Evolutionary conservation across 1,284 basidiomycete species (phyloP), one percentile per base, ranked within the genome.

Genomic region (Cystobasidium slooffiae): DNA sequence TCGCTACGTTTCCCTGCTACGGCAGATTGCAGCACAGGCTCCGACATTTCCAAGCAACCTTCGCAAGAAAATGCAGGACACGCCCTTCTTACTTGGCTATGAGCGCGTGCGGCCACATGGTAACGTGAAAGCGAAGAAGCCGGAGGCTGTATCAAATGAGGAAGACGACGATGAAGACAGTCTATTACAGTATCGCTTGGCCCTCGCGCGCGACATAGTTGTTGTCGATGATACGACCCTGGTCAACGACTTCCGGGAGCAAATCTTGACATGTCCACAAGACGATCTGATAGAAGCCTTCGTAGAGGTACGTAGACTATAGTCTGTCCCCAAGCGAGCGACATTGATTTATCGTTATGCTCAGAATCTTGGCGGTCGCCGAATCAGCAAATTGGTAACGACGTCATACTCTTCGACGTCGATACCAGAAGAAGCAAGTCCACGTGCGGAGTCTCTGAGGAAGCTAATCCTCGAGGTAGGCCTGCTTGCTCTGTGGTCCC

Each of bases 201-300:
- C 80, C 47, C 73, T 78, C n/a, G 80, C 83, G 6, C 59, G 74
- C 41, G 76, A 78, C 9, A 61, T 79, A 12, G 76, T 75, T 5
- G 65, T 79, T 16, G 77, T 79, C 52, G 79, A 80, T 43, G 78
- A 79, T 18, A 77, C 78, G 22, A 69, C 62, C 10, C 20, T 53
- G 6, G 31, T 61, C 10, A 53, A 49, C 37, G 85, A 90, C 44
- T 96, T 96, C 80, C 88, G 90, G 8, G 88, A 89, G 63, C 85
- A 87, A 1, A 83, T 96, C 16, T 93, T 91, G 80, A 88, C 87
- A 0, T 93, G 93, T 4, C 95, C 94, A 0, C 94, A 95, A 80
- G 95, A 98, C 81, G 94, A 96, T 78, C 84, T 91, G 31, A 83
- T 94, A 6, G 90, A 93, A 86, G 85, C 75, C 88, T 90, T 80